Evolutionary conservation across 2,329 filamentous ascomycete genomes (phyloP).

Genomic region (Aspergillus caelatus): DNA sequence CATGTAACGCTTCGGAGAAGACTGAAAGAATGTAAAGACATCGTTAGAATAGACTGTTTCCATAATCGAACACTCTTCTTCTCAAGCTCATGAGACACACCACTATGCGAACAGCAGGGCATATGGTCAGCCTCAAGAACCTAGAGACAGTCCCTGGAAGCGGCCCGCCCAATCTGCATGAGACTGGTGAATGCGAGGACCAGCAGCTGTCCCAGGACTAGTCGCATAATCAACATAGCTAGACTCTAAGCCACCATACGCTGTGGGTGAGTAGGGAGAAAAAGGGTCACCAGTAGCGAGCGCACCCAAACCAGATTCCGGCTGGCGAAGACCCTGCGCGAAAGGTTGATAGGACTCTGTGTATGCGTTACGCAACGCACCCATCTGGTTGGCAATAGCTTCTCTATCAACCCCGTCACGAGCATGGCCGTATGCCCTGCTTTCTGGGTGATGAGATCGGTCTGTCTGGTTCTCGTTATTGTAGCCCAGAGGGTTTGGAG

Average conservation of each 20-base stretch:
- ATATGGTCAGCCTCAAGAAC: conserved; percentile 48
- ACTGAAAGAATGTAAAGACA: neutral
- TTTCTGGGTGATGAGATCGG: conserved; percentile 46
- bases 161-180: conserved; percentile 62
- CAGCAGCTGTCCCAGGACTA: conserved; percentile 38
- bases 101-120: neutral
- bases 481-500: conserved; percentile 68
- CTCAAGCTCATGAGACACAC: neutral
- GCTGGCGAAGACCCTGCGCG: conserved; percentile 33
- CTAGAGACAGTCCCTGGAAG: conserved; percentile 74
- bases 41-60: neutral
- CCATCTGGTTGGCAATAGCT: conserved; percentile 28
- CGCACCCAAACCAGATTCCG: conserved; percentile 32
- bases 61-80: neutral
- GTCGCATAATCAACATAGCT: conserved; percentile 35
- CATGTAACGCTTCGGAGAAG: neutral
- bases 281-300: conserved; percentile 41
- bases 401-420: conserved; percentile 39
- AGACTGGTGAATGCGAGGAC: conserved; percentile 35
- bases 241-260: conserved; percentile 44
- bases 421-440: conserved; percentile 30
- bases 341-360: conserved; percentile 43
- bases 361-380: conserved; percentile 37
- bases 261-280: conserved; percentile 32
- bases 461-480: conserved; percentile 41